Evolutionary conservation across 1,139 yeast genomes (phyloP), one percentile per base, ranked within the genome.

Genomic region (Diutina mesorugosa): DNA sequence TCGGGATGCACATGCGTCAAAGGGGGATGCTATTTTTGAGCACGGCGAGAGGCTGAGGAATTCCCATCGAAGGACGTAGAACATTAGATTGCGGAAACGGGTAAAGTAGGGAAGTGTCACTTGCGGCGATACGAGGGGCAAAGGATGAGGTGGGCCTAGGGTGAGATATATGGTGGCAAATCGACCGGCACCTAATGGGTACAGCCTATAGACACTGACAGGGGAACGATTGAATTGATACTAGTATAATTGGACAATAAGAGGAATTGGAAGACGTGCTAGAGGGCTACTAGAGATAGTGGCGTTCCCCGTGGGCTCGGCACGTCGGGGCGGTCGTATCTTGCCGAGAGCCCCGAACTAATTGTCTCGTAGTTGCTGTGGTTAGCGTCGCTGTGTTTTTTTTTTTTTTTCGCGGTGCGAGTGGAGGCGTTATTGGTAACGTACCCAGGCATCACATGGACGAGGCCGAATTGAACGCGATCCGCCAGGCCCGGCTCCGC

Each of bases 381-480:
- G 41, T 35, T 35, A 35, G 41, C 6, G 35, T 32, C 35, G 35
- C 35, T 32, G 9, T 8, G 12, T 32, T 10, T 10, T 32, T 9
- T 32, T 32, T 32, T 8, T 1, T 35, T 35, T 35, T 35, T 35
- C 41, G 41, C 41, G 14, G 41, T 35, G 41, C 41, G 41, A 35
- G 10, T 21, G 26, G 26, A 21, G 26, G 26, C 26, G 26, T 32
- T 32, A 32, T 8, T 10, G n/a, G 46, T 41, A 14, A 14, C 46
- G 3, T 41, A 41, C 46, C 26, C 46, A 41, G 46, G 46, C 32
- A 21, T 28, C 38, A 47, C 16, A 82, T 82, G 87, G 86, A 84
- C 63, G 97, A 90, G 69, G 72, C 87, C 38, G 98, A 91, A 69
- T 73, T 91, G 59, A 84, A 85, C 63, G 97, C 97, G 28, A 87